Base-by-base conservation (phyloP, 352 stramenopile species). In the Albugo laibachii region DNA sequence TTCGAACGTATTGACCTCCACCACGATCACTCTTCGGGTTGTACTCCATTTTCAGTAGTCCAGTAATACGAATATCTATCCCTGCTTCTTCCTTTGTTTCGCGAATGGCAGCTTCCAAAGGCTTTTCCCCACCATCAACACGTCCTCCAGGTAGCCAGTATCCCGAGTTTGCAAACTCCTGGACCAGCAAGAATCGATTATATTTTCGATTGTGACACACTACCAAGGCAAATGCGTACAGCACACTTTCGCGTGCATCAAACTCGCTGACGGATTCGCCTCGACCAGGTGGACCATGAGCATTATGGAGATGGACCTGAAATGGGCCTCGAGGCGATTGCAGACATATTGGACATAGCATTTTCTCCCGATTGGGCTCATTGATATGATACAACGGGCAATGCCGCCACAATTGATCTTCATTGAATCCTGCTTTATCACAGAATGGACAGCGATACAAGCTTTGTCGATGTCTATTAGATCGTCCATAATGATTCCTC, bases 71-170 rank as follows among this genome's bases (percentile, higher is more conserved):
- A 31, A 91, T 78, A 43, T 87, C 69, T 43, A 91, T 80, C 12
- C 77, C 77, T 0, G 77, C 77, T 50, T 91, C 77, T 53, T 91
- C 77, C 47, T 84, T 80, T n/a, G 77, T 91, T 57, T 91, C 77
- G 16, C 77, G 74, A 50, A 91, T 80, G 4, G 77, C 77, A 0
- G 77, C 77, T 42, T 85, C 58, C 16, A 55, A 61, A 0, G 75
- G 75, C 52, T 78, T 86, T 52, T 91, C 77, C 15, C 77, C 77
- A 15, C 68, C 68, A 52, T 91, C 77, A 42, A 91, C 74, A 11
- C 74, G 62, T 37, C 77, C 77, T 0, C 77, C 77, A 1, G 77
- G 77, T 45, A 91, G 47, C 77, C 77, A 91, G 54, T 78, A 91
- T 37, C 78, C 78, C 16, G 70, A 87, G 51, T 83, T 86, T 15